Evolutionary conservation across 164 flowering plant species (phyloP), one percentile per base, ranked within the genome.

Genomic region (Vitis riparia): DNA sequence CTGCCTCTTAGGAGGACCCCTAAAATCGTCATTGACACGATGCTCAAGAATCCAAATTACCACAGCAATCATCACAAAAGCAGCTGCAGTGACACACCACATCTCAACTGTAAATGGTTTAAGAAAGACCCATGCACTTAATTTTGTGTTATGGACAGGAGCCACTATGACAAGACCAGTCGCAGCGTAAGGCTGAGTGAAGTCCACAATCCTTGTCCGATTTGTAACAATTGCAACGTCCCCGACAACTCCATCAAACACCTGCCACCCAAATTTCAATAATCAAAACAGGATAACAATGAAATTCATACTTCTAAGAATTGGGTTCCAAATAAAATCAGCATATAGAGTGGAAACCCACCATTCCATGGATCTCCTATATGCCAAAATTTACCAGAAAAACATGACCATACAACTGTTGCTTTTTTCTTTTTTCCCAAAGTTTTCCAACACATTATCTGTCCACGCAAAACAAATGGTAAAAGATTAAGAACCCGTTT

Each of bases 21-120:
- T 86, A 66, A 91, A 92, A 71, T 84, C 93, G 52, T 83, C 74
- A 55, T 92, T 92, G 29, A 86, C 79, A 50, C 93, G 85, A 76
- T 88, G 98, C 83, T 92, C 98, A 62, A 92, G 89, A 76, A 85
- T 79, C 98, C 96, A 92, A 55, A 92, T 79, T 62, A 92, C 94
- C 14, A 81, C 70, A 1, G 76, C 98, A 65, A 92, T 77, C 69
- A 91, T n/a, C 59, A 91, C 51, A 68, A 92, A 89, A 47, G 84
- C 87, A 52, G 73, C 87, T n/a, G 68, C 93, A 58, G 87, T 88
- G 23, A 76, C 84, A 60, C 83, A 76, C 98, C 98, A 92, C 92
- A 92, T 75, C 66, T 80, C 83, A 62, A 67, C 67, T 12, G 93
- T 88, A 71, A 92, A 92, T 48, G 98, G 98, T 72, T 83, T 81